Evolutionary conservation across 768 basidiomycete genomes (phyloP), one percentile per base, ranked within the genome.

Genomic region (Rhodotorula kratochvilovae): DNA sequence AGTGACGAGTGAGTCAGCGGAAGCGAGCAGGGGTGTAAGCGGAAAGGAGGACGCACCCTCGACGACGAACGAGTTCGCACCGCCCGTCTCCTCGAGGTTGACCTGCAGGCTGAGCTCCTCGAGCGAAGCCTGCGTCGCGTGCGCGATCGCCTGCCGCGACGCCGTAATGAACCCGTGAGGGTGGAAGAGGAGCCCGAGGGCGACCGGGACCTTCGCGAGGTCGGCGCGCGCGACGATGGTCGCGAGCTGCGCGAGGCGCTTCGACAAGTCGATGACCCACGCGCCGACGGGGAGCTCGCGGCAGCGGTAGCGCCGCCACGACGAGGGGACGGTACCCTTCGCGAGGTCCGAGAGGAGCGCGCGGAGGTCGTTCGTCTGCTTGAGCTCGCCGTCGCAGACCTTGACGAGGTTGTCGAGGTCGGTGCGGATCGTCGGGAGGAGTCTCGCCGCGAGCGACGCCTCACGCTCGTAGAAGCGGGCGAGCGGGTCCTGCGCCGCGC

Each of bases 111-210:
- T 83, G 76, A 98, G 80, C 15, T 91, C 92, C 81, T 99, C 95
- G 72, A 99, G 81, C 80, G 92, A 94, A 89, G 91, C 91, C 74
- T 88, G 87, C 82, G 89, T 92, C 66, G 88, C 84, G 79, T 97
- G 94, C 4, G 95, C 96, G 10, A 93, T 90, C n/a, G 91, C 87
- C 80, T 99, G 95, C 61, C 95, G 85, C 4, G 92, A 94, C 3
- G 95, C 95, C 1, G 95, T 97, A 77, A 98, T 85, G 79, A 92
- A 98, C 6, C 93, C 94, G 78, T 94, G 91, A 1, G 95, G 96
- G 85, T 90, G 93, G 85, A 98, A 97, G 67, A 99, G 81, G 0
- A 91, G 90, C 33, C 95, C 93, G 23, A 98, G 86, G 90, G 91
- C 92, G 56, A 96, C 90, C 17, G 74, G 72, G 0, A 57, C 61